phyloP scores from a whole-genome alignment of 805 yeast species.

The Saccharomyces paradoxus region DNA sequence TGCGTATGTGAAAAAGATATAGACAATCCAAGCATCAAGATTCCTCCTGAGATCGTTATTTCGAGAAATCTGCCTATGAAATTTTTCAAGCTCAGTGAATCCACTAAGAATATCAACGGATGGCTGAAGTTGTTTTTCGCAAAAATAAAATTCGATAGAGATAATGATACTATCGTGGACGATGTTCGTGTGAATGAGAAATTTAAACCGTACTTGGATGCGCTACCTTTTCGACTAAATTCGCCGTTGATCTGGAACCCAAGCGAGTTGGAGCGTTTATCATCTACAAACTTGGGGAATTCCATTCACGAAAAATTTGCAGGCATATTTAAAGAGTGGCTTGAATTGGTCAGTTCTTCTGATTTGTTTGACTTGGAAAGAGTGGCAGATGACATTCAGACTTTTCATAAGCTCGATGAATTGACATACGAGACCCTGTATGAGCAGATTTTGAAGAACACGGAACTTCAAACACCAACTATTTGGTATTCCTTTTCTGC shows the following conservation, averaged over 20 bases:
- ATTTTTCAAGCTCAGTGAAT: constrained; percentile 16
- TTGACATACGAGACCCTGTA: constrained; percentile 13
- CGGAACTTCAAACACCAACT: constrained; percentile 4
- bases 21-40: constrained; percentile 18
- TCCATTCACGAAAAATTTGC: constrained; percentile 43
- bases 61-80: constrained; percentile 16
- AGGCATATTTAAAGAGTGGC: constrained; percentile 59
- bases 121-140: constrained; percentile 35
- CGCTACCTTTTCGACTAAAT: constrained; percentile 41
- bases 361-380: constrained; percentile 1
- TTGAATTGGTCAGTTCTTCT: constrained; percentile 3
- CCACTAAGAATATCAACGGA: constrained; percentile 24
- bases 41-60: constrained; percentile 30
- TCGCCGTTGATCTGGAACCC: constrained; percentile 59
- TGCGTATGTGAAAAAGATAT: constrained; percentile 23
- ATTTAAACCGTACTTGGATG: constrained; percentile 40
- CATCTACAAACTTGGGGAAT: constrained; percentile 57
- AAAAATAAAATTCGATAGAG: constrained; percentile 33
- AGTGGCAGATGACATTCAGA: constrained; percentile 11
- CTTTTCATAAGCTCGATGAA: constrained; percentile 10
- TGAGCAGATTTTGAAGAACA: constrained; percentile 10
- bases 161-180: constrained; percentile 7
- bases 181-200: constrained; percentile 9
- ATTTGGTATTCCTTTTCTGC: constrained; percentile 61
- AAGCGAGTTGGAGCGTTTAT: constrained; percentile 42